Conservation (phyloP, 1,284 basidiomycete species). For the Coniophora puteana region DNA sequence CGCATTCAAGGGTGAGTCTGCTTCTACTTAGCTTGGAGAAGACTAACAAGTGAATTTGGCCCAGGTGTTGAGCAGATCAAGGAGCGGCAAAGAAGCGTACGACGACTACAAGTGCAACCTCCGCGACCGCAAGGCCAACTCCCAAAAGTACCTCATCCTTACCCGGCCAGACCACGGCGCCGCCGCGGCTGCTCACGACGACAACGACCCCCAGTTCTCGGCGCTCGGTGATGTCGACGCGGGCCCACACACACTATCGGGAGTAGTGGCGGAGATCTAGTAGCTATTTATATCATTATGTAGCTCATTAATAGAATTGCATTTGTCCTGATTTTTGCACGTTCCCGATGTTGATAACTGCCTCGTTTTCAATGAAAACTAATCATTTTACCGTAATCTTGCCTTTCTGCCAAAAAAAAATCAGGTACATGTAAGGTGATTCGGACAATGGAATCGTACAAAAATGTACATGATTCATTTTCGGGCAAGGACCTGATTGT, state of each 20-base stretch:
- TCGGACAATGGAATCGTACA: no score
- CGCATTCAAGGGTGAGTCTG: conserved; percentile 21
- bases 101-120: conserved; percentile 95
- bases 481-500: no score
- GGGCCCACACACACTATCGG: conserved; percentile 57
- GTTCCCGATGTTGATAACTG: no score
- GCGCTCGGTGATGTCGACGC: conserved; percentile 19
- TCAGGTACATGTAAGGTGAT: no score
- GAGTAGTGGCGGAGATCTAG: no score
- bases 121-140: conserved; percentile 93
- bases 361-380: no score
- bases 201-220: conserved; percentile 33
- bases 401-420: no score
- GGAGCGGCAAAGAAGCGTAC: conserved; percentile 76
- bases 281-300: no score
- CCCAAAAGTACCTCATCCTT: conserved; percentile 84
- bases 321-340: no score
- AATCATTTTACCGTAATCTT: no score
- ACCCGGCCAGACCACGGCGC: conserved; percentile 42
- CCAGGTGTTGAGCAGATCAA: conserved; percentile 26
- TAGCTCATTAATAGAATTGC: no score
- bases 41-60: conserved; percentile 17
- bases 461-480: no score
- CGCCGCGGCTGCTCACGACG: conserved; percentile 9
- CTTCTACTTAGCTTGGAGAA: conserved; percentile 1